Conservation (phyloP, 2,329 filamentous ascomycete genomes). For the Lachnellula hyalina region DNA sequence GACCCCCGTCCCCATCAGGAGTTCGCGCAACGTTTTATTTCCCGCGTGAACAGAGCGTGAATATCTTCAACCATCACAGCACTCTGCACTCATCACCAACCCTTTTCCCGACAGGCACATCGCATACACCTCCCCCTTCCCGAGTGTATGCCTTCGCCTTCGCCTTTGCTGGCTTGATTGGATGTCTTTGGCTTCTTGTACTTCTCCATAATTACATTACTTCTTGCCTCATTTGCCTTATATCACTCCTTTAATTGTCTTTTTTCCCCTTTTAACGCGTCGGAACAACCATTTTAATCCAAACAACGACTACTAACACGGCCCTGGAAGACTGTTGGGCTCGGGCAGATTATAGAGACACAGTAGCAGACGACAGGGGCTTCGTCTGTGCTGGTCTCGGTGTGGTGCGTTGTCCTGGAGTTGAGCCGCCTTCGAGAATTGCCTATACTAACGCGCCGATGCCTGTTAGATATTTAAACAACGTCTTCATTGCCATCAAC, state of each 20-base stretch:
- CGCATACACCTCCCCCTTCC: conserved; percentile 9
- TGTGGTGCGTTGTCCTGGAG: conserved; percentile 19
- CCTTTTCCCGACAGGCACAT: conserved; percentile 2
- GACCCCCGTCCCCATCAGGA: not conserved
- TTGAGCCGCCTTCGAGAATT: not conserved
- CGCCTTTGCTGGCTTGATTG: conserved; percentile 21
- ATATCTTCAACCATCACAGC: conserved; percentile 1
- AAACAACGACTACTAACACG: conserved; percentile 1
- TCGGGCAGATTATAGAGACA: conserved; percentile 29
- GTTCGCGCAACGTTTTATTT: conserved; percentile 13
- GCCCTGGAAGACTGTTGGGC: conserved; percentile 9
- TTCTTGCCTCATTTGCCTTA: conserved; percentile 14
- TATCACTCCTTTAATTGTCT: conserved; percentile 29
- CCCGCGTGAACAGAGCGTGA: not conserved
- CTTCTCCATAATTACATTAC: conserved; percentile 2
- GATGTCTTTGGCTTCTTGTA: conserved; percentile 21
- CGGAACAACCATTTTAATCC: conserved; percentile 5
- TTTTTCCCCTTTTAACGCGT: conserved; percentile 6
- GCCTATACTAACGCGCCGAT: conserved; percentile 15
- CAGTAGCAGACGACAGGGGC: conserved; percentile 53
- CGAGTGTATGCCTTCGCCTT: conserved; percentile 15
- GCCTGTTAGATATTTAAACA: conserved; percentile 24
- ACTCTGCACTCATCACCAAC: conserved; percentile 4
- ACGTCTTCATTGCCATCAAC: conserved; percentile 36
- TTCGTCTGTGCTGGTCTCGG: conserved; percentile 59